Evolutionary conservation across 228 moss, liverwort and hornwort genomes (phyloP).

Genomic region (Sphagnum fallax): DNA sequence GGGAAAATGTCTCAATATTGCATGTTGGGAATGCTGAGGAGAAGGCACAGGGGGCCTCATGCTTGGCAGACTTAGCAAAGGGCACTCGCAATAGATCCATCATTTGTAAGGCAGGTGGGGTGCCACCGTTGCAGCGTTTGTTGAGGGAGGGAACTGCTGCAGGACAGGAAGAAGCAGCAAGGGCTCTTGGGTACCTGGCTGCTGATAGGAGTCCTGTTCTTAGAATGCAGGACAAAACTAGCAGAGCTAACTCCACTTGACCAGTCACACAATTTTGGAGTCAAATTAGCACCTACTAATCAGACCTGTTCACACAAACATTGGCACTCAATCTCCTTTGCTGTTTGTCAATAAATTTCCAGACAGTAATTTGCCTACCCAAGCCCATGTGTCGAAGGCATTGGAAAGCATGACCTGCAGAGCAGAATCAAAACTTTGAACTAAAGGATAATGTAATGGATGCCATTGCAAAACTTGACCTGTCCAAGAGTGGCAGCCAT

Average conservation of each 20-base stretch:
- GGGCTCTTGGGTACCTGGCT: slow-evolving; percentile 48
- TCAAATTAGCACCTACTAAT: neutral
- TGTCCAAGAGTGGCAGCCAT: too few relatives aligned
- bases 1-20: slow-evolving; percentile 76
- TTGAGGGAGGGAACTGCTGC: slow-evolving; percentile 57
- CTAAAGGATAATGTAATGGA: too few relatives aligned
- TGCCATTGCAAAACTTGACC: too few relatives aligned
- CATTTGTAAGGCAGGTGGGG: slow-evolving; percentile 80
- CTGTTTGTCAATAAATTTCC: neutral
- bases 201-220: slow-evolving; percentile 47
- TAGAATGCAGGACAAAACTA: slow-evolving; percentile 17
- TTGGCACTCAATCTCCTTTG: neutral
- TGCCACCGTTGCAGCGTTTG: slow-evolving; percentile 59
- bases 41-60: slow-evolving; percentile 49
- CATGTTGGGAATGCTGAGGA: slow-evolving; percentile 62
- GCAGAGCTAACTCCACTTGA: neutral
- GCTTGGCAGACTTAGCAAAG: slow-evolving; percentile 44
- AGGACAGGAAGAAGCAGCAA: slow-evolving; percentile 71
- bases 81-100: slow-evolving; percentile 60
- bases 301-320: neutral
- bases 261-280: neutral
- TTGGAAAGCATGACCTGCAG: too few relatives aligned
- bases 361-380: too few relatives aligned
- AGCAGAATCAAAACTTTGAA: too few relatives aligned
- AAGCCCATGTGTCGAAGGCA: too few relatives aligned